phyloP scores from a whole-genome alignment of 73 alveolate genomes.

The Tetrahymena borealis region DNA sequence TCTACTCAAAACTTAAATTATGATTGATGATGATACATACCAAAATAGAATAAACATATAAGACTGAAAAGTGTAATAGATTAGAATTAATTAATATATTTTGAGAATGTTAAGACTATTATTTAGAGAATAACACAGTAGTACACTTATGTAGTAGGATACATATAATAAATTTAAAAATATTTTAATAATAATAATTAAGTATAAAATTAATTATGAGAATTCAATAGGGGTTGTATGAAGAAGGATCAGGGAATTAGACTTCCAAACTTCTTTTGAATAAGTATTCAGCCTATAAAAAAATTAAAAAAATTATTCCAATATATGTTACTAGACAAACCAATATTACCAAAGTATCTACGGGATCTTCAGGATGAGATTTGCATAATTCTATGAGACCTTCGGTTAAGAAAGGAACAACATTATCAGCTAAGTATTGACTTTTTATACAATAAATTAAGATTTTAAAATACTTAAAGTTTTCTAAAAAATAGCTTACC shows the following conservation, averaged over 20 bases:
- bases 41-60: too few relatives aligned
- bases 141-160: too few relatives aligned
- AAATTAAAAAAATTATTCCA: background rate
- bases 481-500: background rate
- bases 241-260: background rate
- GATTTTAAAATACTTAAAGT: background rate
- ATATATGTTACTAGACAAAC: background rate
- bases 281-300: background rate
- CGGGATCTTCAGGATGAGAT: slow-evolving; percentile 80
- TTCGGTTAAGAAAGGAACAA: slow-evolving; percentile 78
- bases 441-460: background rate
- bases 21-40: too few relatives aligned
- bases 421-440: slow-evolving; percentile 80
- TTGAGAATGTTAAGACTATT: too few relatives aligned
- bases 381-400: slow-evolving; percentile 79
- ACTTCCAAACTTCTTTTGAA: background rate
- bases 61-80: too few relatives aligned
- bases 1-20: too few relatives aligned
- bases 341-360: slow-evolving; percentile 51
- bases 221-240: background rate
- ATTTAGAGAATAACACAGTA: too few relatives aligned
- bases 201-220: too few relatives aligned
- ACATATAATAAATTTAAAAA: too few relatives aligned
- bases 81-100: too few relatives aligned
- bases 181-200: too few relatives aligned